A percentile compares a stretch with the other conserved stretches of the same genome.
Conservation (phyloP, 2,329 filamentous ascomycete species). For the Plectosphaerella cucumerina region DNA sequence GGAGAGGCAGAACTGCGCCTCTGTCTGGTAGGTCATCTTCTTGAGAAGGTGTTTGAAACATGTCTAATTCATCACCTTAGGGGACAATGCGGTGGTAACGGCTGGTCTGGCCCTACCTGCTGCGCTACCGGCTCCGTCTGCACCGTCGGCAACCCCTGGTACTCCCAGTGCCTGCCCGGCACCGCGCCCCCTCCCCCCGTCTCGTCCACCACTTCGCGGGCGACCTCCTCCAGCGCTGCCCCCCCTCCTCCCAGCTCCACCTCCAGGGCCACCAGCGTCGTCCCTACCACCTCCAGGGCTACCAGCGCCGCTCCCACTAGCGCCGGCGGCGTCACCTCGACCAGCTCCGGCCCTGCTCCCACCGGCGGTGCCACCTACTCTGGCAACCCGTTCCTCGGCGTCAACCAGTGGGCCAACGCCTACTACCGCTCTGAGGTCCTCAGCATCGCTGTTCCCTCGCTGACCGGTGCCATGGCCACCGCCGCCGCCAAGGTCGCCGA, state of each 20-base stretch:
- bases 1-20: conserved; percentile 33
- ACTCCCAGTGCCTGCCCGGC: conserved; percentile 30
- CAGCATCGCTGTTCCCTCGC: conserved; percentile 55
- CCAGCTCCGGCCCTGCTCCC: conserved; percentile 17
- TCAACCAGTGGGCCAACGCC: conserved; percentile 47
- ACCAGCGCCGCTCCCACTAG: conserved; percentile 16
- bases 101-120: conserved; percentile 39
- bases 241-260: conserved; percentile 6
- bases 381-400: conserved; percentile 52
- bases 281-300: conserved; percentile 10
- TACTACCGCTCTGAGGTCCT: conserved; percentile 53
- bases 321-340: conserved; percentile 13
- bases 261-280: conserved; percentile 31
- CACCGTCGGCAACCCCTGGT: conserved; percentile 28
- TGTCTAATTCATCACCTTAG: conserved; percentile 12
- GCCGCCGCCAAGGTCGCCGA: conserved; percentile 47
- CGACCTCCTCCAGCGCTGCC: conserved; percentile 15
- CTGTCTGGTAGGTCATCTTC: conserved; percentile 23
- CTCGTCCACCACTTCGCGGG: conserved; percentile 17
- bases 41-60: neutral
- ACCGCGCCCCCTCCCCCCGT: conserved; percentile 11
- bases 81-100: conserved; percentile 41
- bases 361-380: conserved; percentile 32
- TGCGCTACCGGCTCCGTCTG: conserved; percentile 36
- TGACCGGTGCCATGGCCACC: conserved; percentile 51